phyloP scores from a whole-genome alignment of 441 rosid genomes.

The California macrophylla region DNA sequence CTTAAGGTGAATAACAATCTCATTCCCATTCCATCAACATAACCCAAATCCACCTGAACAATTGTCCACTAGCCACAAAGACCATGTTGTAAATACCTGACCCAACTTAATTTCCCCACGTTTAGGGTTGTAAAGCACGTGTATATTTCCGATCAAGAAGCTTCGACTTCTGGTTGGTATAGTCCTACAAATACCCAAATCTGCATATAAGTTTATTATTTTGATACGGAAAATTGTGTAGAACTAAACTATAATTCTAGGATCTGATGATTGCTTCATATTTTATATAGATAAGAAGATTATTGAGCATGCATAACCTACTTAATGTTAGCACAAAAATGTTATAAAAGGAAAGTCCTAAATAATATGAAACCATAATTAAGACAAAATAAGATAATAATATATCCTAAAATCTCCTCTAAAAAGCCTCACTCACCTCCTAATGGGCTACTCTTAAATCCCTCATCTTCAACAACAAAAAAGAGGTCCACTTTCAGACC shows the following conservation, averaged over 20 bases:
- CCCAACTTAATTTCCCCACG: conserved; percentile 93
- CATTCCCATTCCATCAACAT: too few species aligned
- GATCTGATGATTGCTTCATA: background rate
- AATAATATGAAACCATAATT: too few species aligned
- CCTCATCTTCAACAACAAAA: too few species aligned
- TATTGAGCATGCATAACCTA: background rate
- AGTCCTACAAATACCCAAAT: conserved; percentile 27
- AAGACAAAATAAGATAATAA: too few species aligned
- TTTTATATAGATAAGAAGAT: background rate
- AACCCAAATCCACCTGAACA: background rate
- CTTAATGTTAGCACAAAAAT: background rate
- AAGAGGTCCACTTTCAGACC: too few species aligned
- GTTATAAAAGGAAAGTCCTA: too few species aligned
- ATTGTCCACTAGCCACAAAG: background rate
- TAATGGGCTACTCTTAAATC: too few species aligned
- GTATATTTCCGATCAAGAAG: conserved; percentile 74
- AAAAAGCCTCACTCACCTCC: too few species aligned
- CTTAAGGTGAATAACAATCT: background rate
- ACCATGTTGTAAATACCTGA: conserved; percentile 42
- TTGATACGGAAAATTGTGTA: background rate
- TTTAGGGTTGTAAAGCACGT: conserved; percentile 75
- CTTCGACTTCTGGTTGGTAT: conserved; percentile 27
- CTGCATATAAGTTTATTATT: conserved; percentile 20
- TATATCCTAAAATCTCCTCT: too few species aligned
- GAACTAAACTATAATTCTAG: background rate